Evolutionary conservation across 2,329 filamentous ascomycete genomes (phyloP), one percentile per base, ranked within the genome.

Genomic region (Clonostachys rhizophaga): DNA sequence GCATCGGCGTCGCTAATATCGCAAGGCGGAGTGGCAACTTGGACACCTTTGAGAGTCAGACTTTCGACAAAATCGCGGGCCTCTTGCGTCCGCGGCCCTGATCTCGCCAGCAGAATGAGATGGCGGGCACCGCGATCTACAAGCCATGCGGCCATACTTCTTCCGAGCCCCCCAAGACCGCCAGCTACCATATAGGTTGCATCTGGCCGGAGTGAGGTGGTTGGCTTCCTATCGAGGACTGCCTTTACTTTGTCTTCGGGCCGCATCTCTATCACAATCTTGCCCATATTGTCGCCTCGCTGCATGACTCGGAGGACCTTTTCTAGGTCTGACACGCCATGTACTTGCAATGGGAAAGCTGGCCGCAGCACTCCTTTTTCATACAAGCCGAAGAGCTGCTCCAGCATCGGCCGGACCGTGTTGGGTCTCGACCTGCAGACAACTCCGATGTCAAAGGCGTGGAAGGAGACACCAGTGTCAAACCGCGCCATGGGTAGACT

Each of bases 401-500:
- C 33, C 10, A 54, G 44, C 7, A 47, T 49, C 30, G 18, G 18
- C 18, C 34, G 40, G 5, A 42, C 34, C n/a, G 46, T 12, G 13
- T 40, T 13, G 3, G 50, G 46, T 6, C 43, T 34, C 4, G 42
- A 40, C 18, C 17, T 13, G 20, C n/a, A 16, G 8, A 44, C 20
- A 34, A 34, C 20, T n/a, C 34, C 20, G 20, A 37, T 17, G 36
- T 55, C 54, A 10, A 57, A 43, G n/a, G 44, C 39, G 6, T 12
- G 16, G 16, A 44, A 17, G n/a, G 16, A 13, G 5, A 40, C 24
- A 14, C 18, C 42, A 20, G 54, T 16, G 39, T 55, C 54, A 9
- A 57, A 45, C 24, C 43, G 34, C 20, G 34, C 43, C 66, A 72
- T 72, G 40, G 50, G 48, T 40, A 60, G 47, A 20, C 45, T 42